Base-by-base conservation (phyloP, 108 stramenopile species). In the Conticribra weissflogii region DNA sequence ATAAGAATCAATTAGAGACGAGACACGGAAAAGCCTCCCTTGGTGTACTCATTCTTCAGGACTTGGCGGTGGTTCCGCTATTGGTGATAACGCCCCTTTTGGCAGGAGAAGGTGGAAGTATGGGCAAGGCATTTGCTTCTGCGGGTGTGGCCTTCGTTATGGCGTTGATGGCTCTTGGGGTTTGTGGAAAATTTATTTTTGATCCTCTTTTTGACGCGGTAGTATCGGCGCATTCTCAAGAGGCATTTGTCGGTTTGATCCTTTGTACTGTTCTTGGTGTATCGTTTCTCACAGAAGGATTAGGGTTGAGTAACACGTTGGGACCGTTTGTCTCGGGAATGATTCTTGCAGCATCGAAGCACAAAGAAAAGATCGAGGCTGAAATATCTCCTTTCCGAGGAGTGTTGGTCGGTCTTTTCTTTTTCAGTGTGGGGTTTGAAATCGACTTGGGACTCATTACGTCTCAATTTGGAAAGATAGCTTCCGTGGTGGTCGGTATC, bases 361-460 rank as follows among this genome's bases (percentile, higher is more conserved):
- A 94, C 80, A 81, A 87, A 18, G 81, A 94, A 32, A 74, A 95
- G 49, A 89, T 97, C 32, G 97, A 97, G 80, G 68, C 84, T 19
- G 94, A 95, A 41, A 90, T 95, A 28, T 83, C 94, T 12, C 94
- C 94, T 21, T 91, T 97, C 58, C 48, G 77, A 14, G 97, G 94
- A 19, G 84, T 97, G 18, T 78, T 97, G 25, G 90, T 97, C 0
- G 96, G 97, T 7, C 75, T 97, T n/a, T 97, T 97, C 83, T 97
- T 97, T 72, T 93, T 97, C 74, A 92, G 96, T 24, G 97, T 97
- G 31, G 97, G 97, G 18, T 97, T 97, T 64, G 91, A 93, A 68
- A 96, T 97, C 51, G 95, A 97, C 74, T 62, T 95, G 47, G 64
- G 69, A n/a, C 83, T 96, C 54, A 77, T 95, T 55, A 57, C 78